Evolutionary conservation across 2,329 filamentous ascomycete genomes (phyloP).

Genomic region (Aspergillus tanneri): DNA sequence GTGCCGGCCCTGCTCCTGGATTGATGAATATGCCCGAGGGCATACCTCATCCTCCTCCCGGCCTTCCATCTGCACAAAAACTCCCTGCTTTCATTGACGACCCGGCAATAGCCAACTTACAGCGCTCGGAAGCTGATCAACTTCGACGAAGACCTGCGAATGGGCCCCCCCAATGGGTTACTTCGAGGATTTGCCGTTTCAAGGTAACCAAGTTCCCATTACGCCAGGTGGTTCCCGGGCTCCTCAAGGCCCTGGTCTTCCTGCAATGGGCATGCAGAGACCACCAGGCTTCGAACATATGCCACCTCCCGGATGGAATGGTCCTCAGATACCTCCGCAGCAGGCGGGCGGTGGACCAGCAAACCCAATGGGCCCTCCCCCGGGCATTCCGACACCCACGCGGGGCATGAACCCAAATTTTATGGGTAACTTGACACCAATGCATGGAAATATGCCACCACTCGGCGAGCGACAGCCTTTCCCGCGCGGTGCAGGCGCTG

Average conservation of each 20-base stretch:
- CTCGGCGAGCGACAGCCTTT: slow-evolving; percentile 39
- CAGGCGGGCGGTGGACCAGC: slow-evolving; percentile 35
- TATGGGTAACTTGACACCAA: slow-evolving; percentile 36
- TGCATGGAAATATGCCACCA: slow-evolving; percentile 36
- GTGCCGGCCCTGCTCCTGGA: slow-evolving; percentile 32
- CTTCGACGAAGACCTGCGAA: slow-evolving; percentile 40
- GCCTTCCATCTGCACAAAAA: slow-evolving; percentile 36
- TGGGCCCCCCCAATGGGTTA: slow-evolving; percentile 40
- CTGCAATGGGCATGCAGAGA: slow-evolving; percentile 42
- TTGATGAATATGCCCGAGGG: slow-evolving; percentile 39
- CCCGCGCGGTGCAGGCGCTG: slow-evolving; percentile 35
- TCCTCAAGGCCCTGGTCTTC: slow-evolving; percentile 34
- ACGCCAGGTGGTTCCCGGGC: slow-evolving; percentile 36
- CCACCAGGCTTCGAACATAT: slow-evolving; percentile 47
- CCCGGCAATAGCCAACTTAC: slow-evolving; percentile 44
- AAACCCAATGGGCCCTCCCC: slow-evolving; percentile 37
- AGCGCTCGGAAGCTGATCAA: slow-evolving; percentile 39
- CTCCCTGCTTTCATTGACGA: slow-evolving; percentile 44
- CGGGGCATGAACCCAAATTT: slow-evolving; percentile 42
- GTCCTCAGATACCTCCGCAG: slow-evolving; percentile 35
- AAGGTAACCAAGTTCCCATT: slow-evolving; percentile 35
- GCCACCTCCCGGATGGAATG: slow-evolving; percentile 42
- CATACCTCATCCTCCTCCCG: slow-evolving; percentile 36
- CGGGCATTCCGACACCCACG: slow-evolving; percentile 39
- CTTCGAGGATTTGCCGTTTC: slow-evolving; percentile 44